Base-by-base conservation (phyloP, 768 basidiomycete genomes). In the Pulveroboletus ravenelii region DNA sequence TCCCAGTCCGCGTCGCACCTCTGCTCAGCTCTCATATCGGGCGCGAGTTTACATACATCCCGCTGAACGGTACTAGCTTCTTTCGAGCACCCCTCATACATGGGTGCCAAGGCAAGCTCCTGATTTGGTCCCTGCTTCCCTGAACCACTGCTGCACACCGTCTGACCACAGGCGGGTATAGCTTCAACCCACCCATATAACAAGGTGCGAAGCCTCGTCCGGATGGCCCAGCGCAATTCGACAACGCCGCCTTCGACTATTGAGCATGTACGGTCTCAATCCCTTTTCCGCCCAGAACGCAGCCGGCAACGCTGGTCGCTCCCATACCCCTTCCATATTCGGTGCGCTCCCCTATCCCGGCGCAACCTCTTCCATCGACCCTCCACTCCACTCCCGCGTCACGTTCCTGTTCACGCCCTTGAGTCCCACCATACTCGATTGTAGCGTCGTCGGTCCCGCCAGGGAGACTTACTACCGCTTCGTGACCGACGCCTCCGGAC, bases 291-390 rank as follows among this genome's bases (percentile, higher is more conserved):
- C 65, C 3, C 67, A 69, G 32, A 50, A 54, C 25, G 55, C 60
- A 27, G 51, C 63, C 15, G 54, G 36, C 25, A 47, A 52, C 18
- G 17, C 35, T 15, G 29, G 32, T 45, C 43, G 18, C 15, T 15
- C 18, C 31, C 27, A 23, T 25, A 41, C 69, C 10, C 78, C 82
- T 41, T 84, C 84, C 41, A 66, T 84, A 50, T 81, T 78, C 57
- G 84, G 84, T 6, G 82, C 82, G 0, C 77, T 85, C 17, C 84
- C 84, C 27, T 82, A 79, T 57, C 74, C 79, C 0, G 47, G 20
- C 15, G 38, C 66, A 20, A 34, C 32, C 32, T 52, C 72, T 30
- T 55, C 50, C 20, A 44, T 18, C 42, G 39, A 58, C 20, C 60
- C 69, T 6, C 32, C 68, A 20, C 56, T 73, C 14, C 65, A 69